Conservation (phyloP, 2,329 filamentous ascomycete species). For the Talaromyces sp. region DNA sequence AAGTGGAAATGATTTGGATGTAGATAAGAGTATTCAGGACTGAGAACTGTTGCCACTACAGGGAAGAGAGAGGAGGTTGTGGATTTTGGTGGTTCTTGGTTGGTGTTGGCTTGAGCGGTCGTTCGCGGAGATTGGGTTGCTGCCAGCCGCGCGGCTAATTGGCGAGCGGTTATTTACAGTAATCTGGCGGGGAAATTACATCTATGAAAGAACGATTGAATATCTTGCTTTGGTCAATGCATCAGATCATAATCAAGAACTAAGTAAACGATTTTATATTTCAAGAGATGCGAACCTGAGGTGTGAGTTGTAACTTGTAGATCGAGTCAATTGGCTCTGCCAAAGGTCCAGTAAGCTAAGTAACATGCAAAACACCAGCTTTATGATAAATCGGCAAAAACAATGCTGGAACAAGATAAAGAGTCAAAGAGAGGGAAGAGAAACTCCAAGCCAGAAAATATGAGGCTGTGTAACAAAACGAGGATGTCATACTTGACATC, state of each 20-base stretch:
- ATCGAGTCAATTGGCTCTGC: neutral
- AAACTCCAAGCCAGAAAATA: neutral
- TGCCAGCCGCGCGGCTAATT: constrained; percentile 6
- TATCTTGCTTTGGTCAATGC: neutral
- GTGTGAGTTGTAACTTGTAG: neutral
- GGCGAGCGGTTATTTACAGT: neutral
- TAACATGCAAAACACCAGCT: neutral
- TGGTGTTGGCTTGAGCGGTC: neutral
- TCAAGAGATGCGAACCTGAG: too few species aligned
- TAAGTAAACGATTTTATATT: too few species aligned
- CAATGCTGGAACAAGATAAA: neutral
- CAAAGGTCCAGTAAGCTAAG: neutral
- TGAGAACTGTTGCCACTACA: neutral
- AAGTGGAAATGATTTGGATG: neutral
- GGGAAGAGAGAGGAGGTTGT: neutral
- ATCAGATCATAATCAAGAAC: too few species aligned
- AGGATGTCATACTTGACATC: neutral
- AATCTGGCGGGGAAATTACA: neutral
- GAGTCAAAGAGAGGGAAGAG: neutral
- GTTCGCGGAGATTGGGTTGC: neutral
- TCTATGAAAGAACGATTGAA: neutral
- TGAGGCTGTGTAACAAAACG: neutral
- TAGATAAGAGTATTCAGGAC: neutral
- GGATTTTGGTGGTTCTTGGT: neutral
- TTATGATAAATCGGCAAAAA: neutral